Evolutionary conservation across 352 stramenopile species (phyloP), one percentile per base, ranked within the genome.

Genomic region (Elongisporangium undulatum): DNA sequence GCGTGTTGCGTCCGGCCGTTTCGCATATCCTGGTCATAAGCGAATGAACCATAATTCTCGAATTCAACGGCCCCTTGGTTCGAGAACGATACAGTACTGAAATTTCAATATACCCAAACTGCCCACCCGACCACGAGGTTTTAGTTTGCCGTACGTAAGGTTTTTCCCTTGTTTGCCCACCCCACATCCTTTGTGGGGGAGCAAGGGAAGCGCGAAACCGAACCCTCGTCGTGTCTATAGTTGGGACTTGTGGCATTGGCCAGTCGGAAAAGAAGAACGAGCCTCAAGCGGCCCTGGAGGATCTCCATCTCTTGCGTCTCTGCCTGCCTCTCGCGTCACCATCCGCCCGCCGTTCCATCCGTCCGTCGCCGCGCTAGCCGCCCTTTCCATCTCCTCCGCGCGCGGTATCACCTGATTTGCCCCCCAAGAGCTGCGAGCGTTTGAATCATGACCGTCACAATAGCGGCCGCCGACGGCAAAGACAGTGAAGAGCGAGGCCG

Each of bases 401-500:
- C 21, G 29, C 13, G 21, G 22, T 5, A 9, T 23, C 15, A 26
- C 24, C 21, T 16, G 51, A 23, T 55, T 29, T 23, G 21, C 9
- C 7, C 48, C 10, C 48, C 20, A 13, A 51, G n/a, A 51, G 15
- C 20, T 23, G 21, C 48, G 7, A 21, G 16, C 20, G n/a, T 13
- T 51, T 51, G 15, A 13, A 49, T 15, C 52, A 57, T 24, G 22
- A 48, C 22, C 26, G 52, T 49, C 52, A 23, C 15, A 7, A 72
- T 72, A 60, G 51, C 69, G 53, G 68, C 71, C 50, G 66, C 73
- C 66, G 82, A 80, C 51, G 67, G 66, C 49, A 75, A 82, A 22
- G 74, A 88, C 48, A 87, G 75, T 22, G 84, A 95, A 56, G 82
- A 91, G 55, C 85, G 85, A 24, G 85, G 79, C 3, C 78, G 73